phyloP scores from a whole-genome alignment of 129 eudicot genomes.

The Pittosporum tobira region DNA sequence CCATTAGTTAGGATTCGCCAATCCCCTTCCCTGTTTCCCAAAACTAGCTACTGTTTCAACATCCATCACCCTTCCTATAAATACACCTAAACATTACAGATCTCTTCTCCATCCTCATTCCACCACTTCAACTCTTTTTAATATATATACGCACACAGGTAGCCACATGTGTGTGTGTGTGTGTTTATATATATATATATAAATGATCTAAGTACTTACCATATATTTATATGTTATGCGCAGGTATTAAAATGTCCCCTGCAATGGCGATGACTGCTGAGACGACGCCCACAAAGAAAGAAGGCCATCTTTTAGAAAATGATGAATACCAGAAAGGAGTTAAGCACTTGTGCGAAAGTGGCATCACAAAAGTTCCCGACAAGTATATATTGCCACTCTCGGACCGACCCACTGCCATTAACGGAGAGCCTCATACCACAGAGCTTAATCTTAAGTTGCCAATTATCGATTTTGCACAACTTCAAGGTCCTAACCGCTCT shows the following conservation, averaged over 20 bases:
- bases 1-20: too few relatives aligned
- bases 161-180: too few relatives aligned
- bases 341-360: constrained; percentile 54
- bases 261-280: constrained; percentile 14
- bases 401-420: constrained; percentile 38
- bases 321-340: constrained; percentile 47
- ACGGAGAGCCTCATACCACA: background rate
- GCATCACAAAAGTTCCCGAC: constrained; percentile 45
- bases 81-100: background rate
- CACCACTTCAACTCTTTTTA: background rate
- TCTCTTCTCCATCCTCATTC: background rate
- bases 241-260: constrained; percentile 23
- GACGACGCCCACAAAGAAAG: background rate
- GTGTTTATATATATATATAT: background rate
- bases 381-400: constrained; percentile 52
- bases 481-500: constrained; percentile 48
- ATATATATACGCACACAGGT: background rate
- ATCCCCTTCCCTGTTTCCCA: too few relatives aligned
- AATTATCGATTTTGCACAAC: constrained; percentile 49
- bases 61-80: constrained; percentile 2
- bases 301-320: constrained; percentile 6
- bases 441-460: constrained; percentile 37
- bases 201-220: too few relatives aligned
- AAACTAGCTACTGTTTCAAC: too few relatives aligned
- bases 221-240: background rate